Percentiles rank a stretch among this genome's conserved stretches.
Evolutionary conservation across 2,329 filamentous ascomycete genomes (phyloP).

Genomic region (Hypocrella siamensis): DNA sequence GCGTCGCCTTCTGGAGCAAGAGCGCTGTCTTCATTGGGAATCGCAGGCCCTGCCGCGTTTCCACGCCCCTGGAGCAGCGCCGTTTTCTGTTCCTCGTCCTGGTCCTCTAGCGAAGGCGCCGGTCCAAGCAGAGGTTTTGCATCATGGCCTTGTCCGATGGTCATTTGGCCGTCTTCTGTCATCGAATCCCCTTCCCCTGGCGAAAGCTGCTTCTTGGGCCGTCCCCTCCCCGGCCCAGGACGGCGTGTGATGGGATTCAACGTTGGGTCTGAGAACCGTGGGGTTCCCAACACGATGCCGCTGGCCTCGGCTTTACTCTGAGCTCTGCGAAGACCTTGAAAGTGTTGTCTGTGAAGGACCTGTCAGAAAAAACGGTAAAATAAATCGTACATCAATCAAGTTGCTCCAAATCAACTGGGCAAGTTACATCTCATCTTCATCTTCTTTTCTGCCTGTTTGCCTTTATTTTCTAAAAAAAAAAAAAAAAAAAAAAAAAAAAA

Average conservation of each 20-base stretch:
- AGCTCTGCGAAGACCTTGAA: slow-evolving; percentile 40
- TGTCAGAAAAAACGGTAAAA: background rate
- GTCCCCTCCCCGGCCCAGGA: slow-evolving; percentile 40
- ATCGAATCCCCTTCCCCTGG: background rate
- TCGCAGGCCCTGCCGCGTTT: too few species aligned
- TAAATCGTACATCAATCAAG: too few species aligned
- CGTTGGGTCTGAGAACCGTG: slow-evolving; percentile 31
- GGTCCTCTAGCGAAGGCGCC: too few species aligned
- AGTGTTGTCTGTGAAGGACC: slow-evolving; percentile 34
- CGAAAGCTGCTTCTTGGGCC: slow-evolving; percentile 27
- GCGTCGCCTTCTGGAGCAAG: too few species aligned
- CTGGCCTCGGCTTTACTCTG: slow-evolving; percentile 35
- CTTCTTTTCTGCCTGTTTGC: too few species aligned
- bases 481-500: background rate
- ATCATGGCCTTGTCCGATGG: background rate
- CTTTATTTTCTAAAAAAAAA: too few species aligned
- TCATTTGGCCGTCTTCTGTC: background rate
- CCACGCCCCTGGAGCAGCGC: too few species aligned
- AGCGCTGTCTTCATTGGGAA: too few species aligned
- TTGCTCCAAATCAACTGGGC: too few species aligned
- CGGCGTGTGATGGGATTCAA: slow-evolving; percentile 44
- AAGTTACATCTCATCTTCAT: too few species aligned
- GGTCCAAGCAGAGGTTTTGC: too few species aligned
- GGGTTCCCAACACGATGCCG: slow-evolving; percentile 16
- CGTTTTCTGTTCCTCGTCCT: too few species aligned